Base-by-base conservation (phyloP, 257 asterid genomes). In the Apocynum venetum region DNA sequence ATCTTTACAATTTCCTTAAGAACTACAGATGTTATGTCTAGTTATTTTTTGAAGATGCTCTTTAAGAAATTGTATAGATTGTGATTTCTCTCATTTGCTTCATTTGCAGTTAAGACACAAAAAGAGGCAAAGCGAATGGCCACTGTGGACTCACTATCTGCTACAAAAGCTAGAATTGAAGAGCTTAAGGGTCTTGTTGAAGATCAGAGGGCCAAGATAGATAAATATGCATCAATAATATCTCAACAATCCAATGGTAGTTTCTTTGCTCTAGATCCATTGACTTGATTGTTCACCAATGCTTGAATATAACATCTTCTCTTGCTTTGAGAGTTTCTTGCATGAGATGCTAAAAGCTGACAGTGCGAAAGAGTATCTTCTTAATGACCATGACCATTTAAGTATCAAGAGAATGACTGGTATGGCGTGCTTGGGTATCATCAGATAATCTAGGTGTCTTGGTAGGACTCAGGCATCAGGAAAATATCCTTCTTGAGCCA, bases 241-340 rank as follows among this genome's bases (percentile, higher is more conserved):
- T 80, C 95, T 86, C 90, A 87, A 83, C 97, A 91, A 85, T 86
- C 88, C 77, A 88, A 87, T 84, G 98, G 99, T 94, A 89, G 80
- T 60, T 72, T 60, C 74, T 70, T 56, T 79, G 52, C 11, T 74
- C 67, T 43, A 67, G 73, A 74, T 81, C 51, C 67, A 76, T 56
- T 74, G 65, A 41, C 49, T 74, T 48, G 49, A 76, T 82, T 56
- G n/a, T 75, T 82, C 56, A 52, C 75, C 56, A 11, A 14, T 43
- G 14, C 6, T n/a, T 31, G 19, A 44, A 64, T 36, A 31, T 31
- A 14, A 20, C 10, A 7, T 46, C 72, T 19, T 65, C 6, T 65
- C 60, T 65, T 73, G 15, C 4, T 61, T 47, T n/a, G 12, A n/a
- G 2, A 15, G 66, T 31, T 14, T n/a, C 7, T 47, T 25, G 0